phyloP scores from a whole-genome alignment of 208 protist genomes.

The Trichomonas gallinae region DNA sequence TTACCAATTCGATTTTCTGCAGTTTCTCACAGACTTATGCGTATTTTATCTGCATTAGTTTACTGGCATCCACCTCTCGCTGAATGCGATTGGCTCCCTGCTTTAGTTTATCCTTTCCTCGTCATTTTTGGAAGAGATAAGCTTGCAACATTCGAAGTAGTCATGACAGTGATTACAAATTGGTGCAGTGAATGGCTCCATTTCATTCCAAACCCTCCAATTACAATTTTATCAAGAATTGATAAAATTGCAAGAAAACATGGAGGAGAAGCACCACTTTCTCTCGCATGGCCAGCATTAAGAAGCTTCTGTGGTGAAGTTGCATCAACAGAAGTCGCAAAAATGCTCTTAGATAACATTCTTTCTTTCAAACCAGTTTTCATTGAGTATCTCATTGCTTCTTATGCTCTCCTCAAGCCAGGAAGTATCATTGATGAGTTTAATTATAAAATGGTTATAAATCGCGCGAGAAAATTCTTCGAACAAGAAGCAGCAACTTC shows the following conservation, averaged over 20 bases:
- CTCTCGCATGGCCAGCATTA: background rate
- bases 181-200: conserved; percentile 30
- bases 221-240: conserved; percentile 15
- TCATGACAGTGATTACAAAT: conserved; percentile 21
- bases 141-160: conserved; percentile 22
- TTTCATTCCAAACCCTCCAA: conserved; percentile 31
- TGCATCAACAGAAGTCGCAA: background rate
- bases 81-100: conserved; percentile 28
- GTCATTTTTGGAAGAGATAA: conserved; percentile 17
- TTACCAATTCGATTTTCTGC: conserved; percentile 20
- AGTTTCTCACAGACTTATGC: conserved; percentile 7
- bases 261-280: background rate
- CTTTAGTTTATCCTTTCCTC: conserved; percentile 28
- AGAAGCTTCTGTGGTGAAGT: conserved; percentile 10
- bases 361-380: background rate
- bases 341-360: background rate
- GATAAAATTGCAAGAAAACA: background rate
- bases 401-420: background rate
- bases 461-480: background rate
- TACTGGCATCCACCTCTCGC: conserved; percentile 29
- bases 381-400: background rate
- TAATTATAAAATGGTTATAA: background rate
- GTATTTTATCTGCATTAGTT: conserved; percentile 16
- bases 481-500: background rate
- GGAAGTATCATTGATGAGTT: background rate